Percentiles rank a stretch among this genome's conserved stretches.
Evolutionary conservation across 139 green algal species (phyloP).

Genomic region (Closterium sp.): DNA sequence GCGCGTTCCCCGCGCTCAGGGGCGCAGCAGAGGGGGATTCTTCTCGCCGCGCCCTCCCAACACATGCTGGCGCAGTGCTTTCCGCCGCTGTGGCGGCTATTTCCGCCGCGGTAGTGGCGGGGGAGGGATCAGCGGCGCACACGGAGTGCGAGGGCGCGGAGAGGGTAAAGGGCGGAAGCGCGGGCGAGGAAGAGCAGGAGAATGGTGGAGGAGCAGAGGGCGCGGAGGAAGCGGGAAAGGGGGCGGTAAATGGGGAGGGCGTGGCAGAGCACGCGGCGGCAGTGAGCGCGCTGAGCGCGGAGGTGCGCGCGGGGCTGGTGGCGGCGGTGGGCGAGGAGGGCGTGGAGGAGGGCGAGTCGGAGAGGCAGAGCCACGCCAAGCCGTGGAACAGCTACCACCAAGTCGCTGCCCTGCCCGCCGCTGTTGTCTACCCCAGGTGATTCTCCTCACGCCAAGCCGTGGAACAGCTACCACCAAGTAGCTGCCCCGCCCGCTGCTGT

Average conservation of each 20-base stretch:
- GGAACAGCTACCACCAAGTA: too few species aligned
- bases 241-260: background rate
- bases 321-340: constrained; percentile 1
- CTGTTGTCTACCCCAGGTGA: background rate
- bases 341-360: constrained; percentile 18
- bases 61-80: background rate
- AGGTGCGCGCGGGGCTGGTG: constrained; percentile 1
- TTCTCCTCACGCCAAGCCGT: too few species aligned
- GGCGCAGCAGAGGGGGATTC: background rate
- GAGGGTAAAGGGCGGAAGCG: background rate
- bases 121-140: background rate
- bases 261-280: background rate
- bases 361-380: constrained; percentile 30
- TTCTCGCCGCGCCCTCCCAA: too few species aligned
- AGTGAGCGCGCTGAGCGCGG: background rate
- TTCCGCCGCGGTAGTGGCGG: background rate
- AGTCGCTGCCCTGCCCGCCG: constrained; percentile 2
- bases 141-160: background rate
- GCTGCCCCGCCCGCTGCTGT: constrained; percentile 8
- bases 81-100: background rate
- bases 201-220: too few species aligned
- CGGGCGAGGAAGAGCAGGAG: background rate
- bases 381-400: constrained; percentile 46
- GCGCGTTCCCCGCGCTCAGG: background rate
- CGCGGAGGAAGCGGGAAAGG: background rate